Percentiles rank a stretch among this genome's conserved stretches.
Evolutionary conservation across 2,329 filamentous ascomycete species (phyloP).

Genomic region (Colletotrichum lupini): DNA sequence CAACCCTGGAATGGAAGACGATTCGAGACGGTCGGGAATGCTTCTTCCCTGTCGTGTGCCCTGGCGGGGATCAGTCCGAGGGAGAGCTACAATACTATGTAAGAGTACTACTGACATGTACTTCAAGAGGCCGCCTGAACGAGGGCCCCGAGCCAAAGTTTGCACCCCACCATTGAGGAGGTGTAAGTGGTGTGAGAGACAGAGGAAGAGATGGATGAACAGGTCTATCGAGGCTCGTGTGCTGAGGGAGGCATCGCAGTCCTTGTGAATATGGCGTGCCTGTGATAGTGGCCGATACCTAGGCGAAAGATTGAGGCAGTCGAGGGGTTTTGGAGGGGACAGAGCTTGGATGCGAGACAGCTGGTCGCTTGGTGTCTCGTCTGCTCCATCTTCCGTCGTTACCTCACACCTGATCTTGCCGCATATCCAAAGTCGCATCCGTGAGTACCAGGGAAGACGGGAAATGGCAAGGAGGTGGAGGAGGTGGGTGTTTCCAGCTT

Average conservation of each 20-base stretch:
- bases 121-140: slow-evolving; percentile 12
- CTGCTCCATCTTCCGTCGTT: background rate
- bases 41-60: slow-evolving; percentile 28
- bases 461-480: background rate
- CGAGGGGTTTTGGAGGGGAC: background rate
- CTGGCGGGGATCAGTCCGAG: slow-evolving; percentile 24
- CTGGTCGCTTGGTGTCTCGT: slow-evolving; percentile 6
- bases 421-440: background rate
- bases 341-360: background rate
- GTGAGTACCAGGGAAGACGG: background rate
- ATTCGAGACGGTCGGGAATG: slow-evolving; percentile 33
- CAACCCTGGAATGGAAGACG: slow-evolving; percentile 29
- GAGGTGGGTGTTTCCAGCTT: background rate
- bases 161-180: slow-evolving; percentile 24
- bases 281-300: background rate
- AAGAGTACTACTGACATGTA: background rate
- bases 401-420: background rate
- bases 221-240: background rate
- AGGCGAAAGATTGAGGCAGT: slow-evolving; percentile 3
- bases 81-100: background rate
- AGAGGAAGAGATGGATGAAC: background rate
- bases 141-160: slow-evolving; percentile 21
- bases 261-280: background rate
- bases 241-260: background rate
- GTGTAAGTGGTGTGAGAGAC: slow-evolving; percentile 26